A percentile compares a stretch with the other conserved stretches of the same genome.
These are phyloP conservation scores for Verticillium isaacii DNA, from an alignment of 2,329 filamentous ascomycete species.

Conservation along the genomic window DNA sequence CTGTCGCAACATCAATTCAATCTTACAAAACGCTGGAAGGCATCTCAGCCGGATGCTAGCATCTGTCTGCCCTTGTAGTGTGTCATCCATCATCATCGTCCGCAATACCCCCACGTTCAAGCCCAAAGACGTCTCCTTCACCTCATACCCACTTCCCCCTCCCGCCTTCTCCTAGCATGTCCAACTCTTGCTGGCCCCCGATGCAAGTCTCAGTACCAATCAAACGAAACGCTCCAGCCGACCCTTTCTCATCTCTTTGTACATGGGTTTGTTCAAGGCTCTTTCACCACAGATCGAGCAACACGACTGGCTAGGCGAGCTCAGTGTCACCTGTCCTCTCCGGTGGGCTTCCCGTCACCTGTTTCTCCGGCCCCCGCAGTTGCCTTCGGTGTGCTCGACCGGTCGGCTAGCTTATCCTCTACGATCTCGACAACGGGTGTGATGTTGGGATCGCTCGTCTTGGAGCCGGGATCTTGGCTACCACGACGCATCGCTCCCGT, in stretches of 20 bases:
- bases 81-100: background rate
- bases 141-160: background rate
- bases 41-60: background rate
- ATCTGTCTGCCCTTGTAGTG: background rate
- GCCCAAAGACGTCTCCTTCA: background rate
- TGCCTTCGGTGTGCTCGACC: slow-evolving; percentile 17
- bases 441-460: slow-evolving; percentile 31
- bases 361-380: slow-evolving; percentile 13
- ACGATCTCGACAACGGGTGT: slow-evolving; percentile 32
- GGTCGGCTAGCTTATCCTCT: slow-evolving; percentile 26
- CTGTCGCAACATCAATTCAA: background rate
- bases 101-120: background rate
- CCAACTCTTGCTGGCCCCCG: background rate
- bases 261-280: background rate
- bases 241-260: background rate
- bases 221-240: background rate
- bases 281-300: background rate
- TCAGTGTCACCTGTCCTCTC: background rate
- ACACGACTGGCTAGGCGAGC: background rate
- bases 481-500: slow-evolving; percentile 38
- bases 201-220: background rate
- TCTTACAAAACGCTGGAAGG: background rate
- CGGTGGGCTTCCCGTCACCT: slow-evolving; percentile 16
- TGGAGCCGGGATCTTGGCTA: slow-evolving; percentile 39
- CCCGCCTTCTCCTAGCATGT: background rate